A percentile compares a stretch with the other conserved stretches of the same genome.
Conservation (phyloP, 176 grass and related monocot genomes). For the Aechmea fasciata region DNA sequence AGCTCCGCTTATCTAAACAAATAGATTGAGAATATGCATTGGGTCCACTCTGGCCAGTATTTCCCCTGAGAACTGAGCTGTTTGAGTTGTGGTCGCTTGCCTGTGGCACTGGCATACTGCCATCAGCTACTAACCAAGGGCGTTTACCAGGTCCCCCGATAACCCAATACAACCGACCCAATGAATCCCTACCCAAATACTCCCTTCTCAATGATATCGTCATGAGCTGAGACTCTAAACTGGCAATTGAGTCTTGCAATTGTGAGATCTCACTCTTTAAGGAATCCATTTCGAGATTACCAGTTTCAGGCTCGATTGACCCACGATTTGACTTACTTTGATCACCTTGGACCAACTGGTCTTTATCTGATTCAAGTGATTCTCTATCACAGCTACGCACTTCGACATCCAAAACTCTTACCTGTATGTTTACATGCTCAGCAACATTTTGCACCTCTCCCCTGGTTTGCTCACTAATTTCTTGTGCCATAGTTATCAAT, state of each 20-base stretch:
- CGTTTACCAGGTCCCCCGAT: constrained; percentile 63
- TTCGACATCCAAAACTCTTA: constrained; percentile 19
- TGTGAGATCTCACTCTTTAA: constrained; percentile 58
- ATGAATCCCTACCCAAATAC: constrained; percentile 78
- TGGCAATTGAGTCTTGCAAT: constrained; percentile 63
- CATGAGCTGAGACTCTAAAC: constrained; percentile 56
- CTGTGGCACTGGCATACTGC: constrained; percentile 43
- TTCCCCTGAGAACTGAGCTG: not conserved
- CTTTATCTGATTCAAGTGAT: constrained; percentile 36
- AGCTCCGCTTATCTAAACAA: constrained; percentile 46
- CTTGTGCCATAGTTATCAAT: constrained; percentile 18
- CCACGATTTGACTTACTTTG: constrained; percentile 22
- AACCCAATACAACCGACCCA: constrained; percentile 80
- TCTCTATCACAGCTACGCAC: constrained; percentile 33
- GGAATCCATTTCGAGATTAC: constrained; percentile 50
- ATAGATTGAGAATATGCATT: constrained; percentile 40
- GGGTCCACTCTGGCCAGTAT: constrained; percentile 1
- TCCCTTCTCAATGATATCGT: constrained; percentile 78
- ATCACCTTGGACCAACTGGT: constrained; percentile 27
- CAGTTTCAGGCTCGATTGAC: constrained; percentile 24
- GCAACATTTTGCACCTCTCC: constrained; percentile 26
- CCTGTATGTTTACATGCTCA: constrained; percentile 4
- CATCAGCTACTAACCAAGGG: constrained; percentile 72
- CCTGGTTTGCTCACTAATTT: constrained; percentile 9
- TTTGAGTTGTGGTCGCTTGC: constrained; percentile 15